Evolutionary conservation across 2,329 filamentous ascomycete genomes (phyloP), one percentile per base, ranked within the genome.

Genomic region (Neonectria punicea): DNA sequence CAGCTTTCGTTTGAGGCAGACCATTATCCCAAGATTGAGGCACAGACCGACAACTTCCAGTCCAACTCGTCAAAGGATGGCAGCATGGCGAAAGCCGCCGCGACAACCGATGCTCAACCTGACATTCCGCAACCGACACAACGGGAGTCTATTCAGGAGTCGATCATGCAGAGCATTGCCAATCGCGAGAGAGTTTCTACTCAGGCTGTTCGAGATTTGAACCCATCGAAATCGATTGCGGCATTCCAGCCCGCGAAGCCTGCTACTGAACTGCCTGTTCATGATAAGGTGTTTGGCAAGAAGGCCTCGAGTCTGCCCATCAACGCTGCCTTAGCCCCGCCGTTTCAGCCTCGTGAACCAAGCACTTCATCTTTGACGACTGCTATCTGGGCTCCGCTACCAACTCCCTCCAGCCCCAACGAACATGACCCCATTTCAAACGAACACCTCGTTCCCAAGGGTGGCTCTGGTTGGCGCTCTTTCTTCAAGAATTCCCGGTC

Each of bases 291-390:
- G 2, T 63, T 68, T 44, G 79, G 77, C 63, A 80, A 76, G 46
- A 75, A 78, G 1, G 79, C 78, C 3, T 75, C 77, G 5, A 70
- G 68, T 20, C 75, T 86, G 32, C 82, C 84, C 1, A 80, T 80
- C 46, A 80, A 78, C 59, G 84, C 84, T 30, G 84, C 85, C 34
- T 73, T 84, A 53, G 84, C 84, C 18, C 81, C 85, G 2, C 80
- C 83, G 0, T 87, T 87, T 59, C 80, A 84, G 56, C 84, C 84
- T 36, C 81, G 81, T 4, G 58, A 55, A 18, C 65, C 53, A n/a
- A 65, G 51, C 34, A 61, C 55, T 18, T 70, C 74, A 18, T 61
- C 68, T 7, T 25, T 72, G 7, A 39, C 58, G 10, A 58, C 66
- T 32, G 58, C 60, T 13, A 67, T 65, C 25, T 57, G 60, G 34